A percentile compares a stretch with the other conserved stretches of the same genome.
Evolutionary conservation across 768 basidiomycete genomes (phyloP).

Genomic region (Lactifluus pinguis): DNA sequence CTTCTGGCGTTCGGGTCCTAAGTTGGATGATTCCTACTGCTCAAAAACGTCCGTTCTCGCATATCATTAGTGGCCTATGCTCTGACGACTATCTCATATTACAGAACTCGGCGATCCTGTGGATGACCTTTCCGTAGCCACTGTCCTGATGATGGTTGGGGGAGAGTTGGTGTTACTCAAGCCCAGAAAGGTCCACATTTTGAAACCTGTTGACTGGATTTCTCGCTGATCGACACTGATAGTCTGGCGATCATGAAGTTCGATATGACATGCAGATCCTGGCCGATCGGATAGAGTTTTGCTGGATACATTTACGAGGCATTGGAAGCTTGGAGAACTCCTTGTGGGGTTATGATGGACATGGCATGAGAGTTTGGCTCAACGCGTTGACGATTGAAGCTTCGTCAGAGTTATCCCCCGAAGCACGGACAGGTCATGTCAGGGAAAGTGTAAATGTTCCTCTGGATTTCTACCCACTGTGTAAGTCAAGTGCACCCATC

Average conservation of each 20-base stretch:
- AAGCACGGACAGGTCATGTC: slow-evolving; percentile 42
- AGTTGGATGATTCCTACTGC: slow-evolving; percentile 96
- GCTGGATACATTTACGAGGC: slow-evolving; percentile 95
- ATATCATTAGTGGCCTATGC: neutral
- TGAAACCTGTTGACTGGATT: neutral
- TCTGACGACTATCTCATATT: slow-evolving; percentile 3
- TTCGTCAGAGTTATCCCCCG: slow-evolving; percentile 26
- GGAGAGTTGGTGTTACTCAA: slow-evolving; percentile 83
- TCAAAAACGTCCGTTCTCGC: slow-evolving; percentile 69
- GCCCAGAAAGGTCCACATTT: slow-evolving; percentile 62
- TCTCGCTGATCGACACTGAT: neutral
- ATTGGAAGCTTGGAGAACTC: slow-evolving; percentile 94
- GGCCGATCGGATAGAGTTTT: slow-evolving; percentile 94
- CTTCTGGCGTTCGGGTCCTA: slow-evolving; percentile 76
- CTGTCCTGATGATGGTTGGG: slow-evolving; percentile 91
- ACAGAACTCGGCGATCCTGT: slow-evolving; percentile 89
- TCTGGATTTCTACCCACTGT: slow-evolving; percentile 92
- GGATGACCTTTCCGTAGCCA: slow-evolving; percentile 87
- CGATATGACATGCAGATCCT: slow-evolving; percentile 97
- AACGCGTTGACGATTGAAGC: slow-evolving; percentile 88
- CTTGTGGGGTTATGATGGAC: slow-evolving; percentile 93
- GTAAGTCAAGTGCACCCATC: slow-evolving; percentile 33
- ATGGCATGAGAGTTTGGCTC: slow-evolving; percentile 85
- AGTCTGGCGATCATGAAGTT: slow-evolving; percentile 83
- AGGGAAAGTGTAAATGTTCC: slow-evolving; percentile 91